A percentile compares a stretch with the other conserved stretches of the same genome.
Evolutionary conservation across 176 grass and related monocot genomes (phyloP).

Genomic region (Olyra latifolia): DNA sequence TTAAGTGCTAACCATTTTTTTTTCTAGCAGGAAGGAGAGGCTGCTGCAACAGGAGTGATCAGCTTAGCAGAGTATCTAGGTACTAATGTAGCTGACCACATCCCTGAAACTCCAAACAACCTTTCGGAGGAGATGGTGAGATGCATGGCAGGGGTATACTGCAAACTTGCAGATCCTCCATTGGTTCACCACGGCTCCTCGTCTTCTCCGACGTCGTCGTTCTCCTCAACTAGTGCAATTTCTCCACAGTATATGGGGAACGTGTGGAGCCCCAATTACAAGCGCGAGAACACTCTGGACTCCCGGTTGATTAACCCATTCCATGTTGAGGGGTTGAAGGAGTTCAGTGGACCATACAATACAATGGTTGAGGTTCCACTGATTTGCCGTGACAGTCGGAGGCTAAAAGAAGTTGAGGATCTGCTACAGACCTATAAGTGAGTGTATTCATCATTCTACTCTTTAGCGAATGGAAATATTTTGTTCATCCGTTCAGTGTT

Average conservation of each 20-base stretch:
- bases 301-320: conserved; percentile 95
- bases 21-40: conserved; percentile 55
- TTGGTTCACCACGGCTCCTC: conserved; percentile 61
- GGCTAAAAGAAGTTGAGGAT: conserved; percentile 73
- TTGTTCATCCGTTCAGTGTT: background rate
- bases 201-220: conserved; percentile 73
- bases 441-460: conserved; percentile 12
- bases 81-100: conserved; percentile 73
- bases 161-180: conserved; percentile 83
- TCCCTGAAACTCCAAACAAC: conserved; percentile 91
- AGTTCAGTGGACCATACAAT: conserved; percentile 94
- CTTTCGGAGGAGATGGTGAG: conserved; percentile 92
- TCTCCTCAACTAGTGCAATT: conserved; percentile 77
- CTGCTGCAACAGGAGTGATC: conserved; percentile 58
- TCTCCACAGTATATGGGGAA: conserved; percentile 81
- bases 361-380: conserved; percentile 91
- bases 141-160: conserved; percentile 85
- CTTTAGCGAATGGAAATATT: background rate
- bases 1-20: conserved; percentile 12
- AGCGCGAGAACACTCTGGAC: conserved; percentile 73
- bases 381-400: conserved; percentile 64
- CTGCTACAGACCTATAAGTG: conserved; percentile 87
- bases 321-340: conserved; percentile 87
- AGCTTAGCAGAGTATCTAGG: conserved; percentile 97
- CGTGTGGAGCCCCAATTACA: conserved; percentile 76